Percentiles rank a stretch among this genome's conserved stretches.
Evolutionary conservation across 306 rosid species (phyloP).

Genomic region (Dalbergia oliveri): DNA sequence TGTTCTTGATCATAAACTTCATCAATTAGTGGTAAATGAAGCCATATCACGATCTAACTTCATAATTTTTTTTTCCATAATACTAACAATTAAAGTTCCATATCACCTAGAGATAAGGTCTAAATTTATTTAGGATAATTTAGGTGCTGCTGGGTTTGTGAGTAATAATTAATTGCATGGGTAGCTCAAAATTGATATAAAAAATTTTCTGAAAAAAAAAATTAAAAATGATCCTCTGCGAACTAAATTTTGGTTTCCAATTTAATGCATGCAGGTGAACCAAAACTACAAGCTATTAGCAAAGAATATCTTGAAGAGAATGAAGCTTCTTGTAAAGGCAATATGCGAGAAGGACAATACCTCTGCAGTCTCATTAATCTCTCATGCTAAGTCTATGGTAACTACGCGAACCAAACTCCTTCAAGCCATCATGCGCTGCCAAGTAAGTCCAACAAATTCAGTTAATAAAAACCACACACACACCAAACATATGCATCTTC

Average conservation of each 20-base stretch:
- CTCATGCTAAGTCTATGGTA: constrained; percentile 54
- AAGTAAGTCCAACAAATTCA: constrained; percentile 50
- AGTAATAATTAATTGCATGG: no score
- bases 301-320: constrained; percentile 59
- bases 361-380: constrained; percentile 49
- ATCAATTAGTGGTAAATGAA: no score
- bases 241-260: constrained; percentile 10
- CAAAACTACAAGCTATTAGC: constrained; percentile 49
- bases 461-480: not conserved
- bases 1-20: no score
- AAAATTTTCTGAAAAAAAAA: no score
- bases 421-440: constrained; percentile 43
- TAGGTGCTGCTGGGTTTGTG: no score
- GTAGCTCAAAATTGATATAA: no score
- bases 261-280: constrained; percentile 57
- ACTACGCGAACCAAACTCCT: constrained; percentile 51
- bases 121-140: no score
- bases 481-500: not conserved
- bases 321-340: constrained; percentile 56
- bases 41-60: no score
- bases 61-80: no score
- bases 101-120: no score
- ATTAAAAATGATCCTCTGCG: not conserved
- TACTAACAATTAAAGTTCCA: no score
- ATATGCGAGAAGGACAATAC: constrained; percentile 56